Evolutionary conservation across 2,329 filamentous ascomycete genomes (phyloP).

Genomic region (Trichoderma asperellum): DNA sequence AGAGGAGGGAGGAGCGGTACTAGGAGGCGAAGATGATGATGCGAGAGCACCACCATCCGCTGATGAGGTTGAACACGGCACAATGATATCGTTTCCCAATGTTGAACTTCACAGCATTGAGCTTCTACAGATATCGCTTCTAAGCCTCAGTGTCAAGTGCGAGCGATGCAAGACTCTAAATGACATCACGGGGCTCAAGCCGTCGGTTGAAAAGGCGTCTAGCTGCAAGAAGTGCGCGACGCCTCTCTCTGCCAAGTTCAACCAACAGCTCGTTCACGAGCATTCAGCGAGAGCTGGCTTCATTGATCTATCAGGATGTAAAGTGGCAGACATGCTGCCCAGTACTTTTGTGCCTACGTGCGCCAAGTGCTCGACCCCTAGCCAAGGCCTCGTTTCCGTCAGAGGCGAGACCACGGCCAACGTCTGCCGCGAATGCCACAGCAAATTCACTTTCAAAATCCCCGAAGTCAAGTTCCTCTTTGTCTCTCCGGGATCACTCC

Average conservation of each 20-base stretch:
- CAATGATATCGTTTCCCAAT: constrained; percentile 77
- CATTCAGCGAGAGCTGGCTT: constrained; percentile 78
- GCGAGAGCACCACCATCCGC: constrained; percentile 16
- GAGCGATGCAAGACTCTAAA: constrained; percentile 74
- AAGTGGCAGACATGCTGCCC: constrained; percentile 74
- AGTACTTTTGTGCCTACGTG: constrained; percentile 82
- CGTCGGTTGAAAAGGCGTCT: constrained; percentile 54
- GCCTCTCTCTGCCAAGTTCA: constrained; percentile 58
- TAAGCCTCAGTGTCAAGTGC: constrained; percentile 76
- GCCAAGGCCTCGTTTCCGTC: constrained; percentile 71
- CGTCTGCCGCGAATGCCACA: constrained; percentile 78
- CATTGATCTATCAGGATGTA: constrained; percentile 75
- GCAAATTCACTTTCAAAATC: constrained; percentile 77
- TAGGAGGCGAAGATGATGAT: constrained; percentile 38
- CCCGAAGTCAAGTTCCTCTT: constrained; percentile 78
- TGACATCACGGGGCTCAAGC: constrained; percentile 69
- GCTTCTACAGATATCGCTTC: constrained; percentile 67
- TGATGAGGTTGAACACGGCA: constrained; percentile 63
- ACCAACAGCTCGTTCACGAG: constrained; percentile 71
- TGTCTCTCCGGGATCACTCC: constrained; percentile 60
- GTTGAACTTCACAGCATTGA: constrained; percentile 79
- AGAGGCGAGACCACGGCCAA: constrained; percentile 74
- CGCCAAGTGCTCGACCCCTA: constrained; percentile 71
- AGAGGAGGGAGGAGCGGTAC: constrained; percentile 48
- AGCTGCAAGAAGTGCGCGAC: constrained; percentile 65